Base-by-base conservation (phyloP, 1,284 basidiomycete genomes). In the Mycena sp. region DNA sequence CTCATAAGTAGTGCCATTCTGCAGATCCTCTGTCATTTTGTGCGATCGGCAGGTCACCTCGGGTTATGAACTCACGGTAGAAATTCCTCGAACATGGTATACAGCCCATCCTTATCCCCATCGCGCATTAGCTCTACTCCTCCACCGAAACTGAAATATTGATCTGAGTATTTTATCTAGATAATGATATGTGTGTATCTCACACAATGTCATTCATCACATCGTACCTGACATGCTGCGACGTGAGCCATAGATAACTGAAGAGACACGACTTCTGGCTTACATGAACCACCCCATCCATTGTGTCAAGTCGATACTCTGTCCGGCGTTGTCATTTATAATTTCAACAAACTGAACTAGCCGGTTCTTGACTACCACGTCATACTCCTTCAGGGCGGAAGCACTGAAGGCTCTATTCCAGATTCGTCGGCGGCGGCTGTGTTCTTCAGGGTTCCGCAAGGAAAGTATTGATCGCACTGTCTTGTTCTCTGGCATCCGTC, bases 401-500 rank as follows among this genome's bases (percentile, higher is more conserved):
- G 73, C 69, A 48, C 71, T 77, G 65, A 83, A 79, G 16, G 76
- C 81, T 46, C 75, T 73, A 61, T 75, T 77, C 83, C 82, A 84
- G 5, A 75, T 73, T 45, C 73, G 75, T 25, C 82, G 77, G 32
- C 77, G 69, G 7, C 73, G 72, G 3, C 73, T 69, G 61, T 84
- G 82, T 26, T 74, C 73, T 35, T 69, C 71, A 16, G 73, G 59
- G 65, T 78, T 70, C 7, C 73, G 72, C 11, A 73, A 67, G n/a
- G 65, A 65, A 11, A 80, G 73, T 21, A 82, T 59, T 3, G 59
- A 41, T 40, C 54, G 58, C 1, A 62, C 37, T 38, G 53, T 63
- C 35, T 65, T 63, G 38, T 69, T 58, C 2, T 59, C 57, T 3
- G 66, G 49, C 40, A 65, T 62, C 23, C 70, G 67, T 14, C 67